Percentiles rank a stretch among this genome's conserved stretches.
Conservation (phyloP, 805 yeast genomes). For the Wickerhamomyces queroliae region DNA sequence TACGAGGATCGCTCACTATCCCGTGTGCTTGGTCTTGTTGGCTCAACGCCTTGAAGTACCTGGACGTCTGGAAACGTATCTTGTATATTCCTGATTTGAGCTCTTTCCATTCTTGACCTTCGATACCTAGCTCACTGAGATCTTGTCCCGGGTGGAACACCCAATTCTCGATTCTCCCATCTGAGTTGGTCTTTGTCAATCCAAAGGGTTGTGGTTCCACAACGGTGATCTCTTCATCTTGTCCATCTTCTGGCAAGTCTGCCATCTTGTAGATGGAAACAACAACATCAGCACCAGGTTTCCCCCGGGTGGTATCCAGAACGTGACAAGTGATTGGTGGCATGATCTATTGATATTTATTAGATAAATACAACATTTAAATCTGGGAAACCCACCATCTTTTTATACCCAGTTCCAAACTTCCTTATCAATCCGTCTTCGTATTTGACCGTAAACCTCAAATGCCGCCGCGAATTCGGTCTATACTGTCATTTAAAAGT, state of each 20-base stretch:
- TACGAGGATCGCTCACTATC: constrained; percentile 28
- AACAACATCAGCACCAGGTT: constrained; percentile 73
- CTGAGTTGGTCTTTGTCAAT: constrained; percentile 62
- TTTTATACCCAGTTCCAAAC: too few relatives aligned
- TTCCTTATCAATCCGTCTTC: not conserved
- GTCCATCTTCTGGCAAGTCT: constrained; percentile 14
- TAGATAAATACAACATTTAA: not conserved
- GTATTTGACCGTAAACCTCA: constrained; percentile 3
- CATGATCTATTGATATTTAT: constrained; percentile 7
- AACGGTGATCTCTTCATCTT: constrained; percentile 21
- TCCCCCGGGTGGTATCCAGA: constrained; percentile 77
- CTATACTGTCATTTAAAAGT: too few relatives aligned
- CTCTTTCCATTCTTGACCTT: constrained; percentile 33
- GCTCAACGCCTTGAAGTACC: constrained; percentile 42
- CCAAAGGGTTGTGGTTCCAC: constrained; percentile 49
- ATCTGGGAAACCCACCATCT: too few relatives aligned
- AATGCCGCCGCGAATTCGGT: too few relatives aligned
- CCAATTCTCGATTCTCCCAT: constrained; percentile 81
- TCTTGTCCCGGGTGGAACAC: constrained; percentile 32
- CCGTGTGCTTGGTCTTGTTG: constrained; percentile 17
- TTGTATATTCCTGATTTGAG: constrained; percentile 63
- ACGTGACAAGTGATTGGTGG: constrained; percentile 87
- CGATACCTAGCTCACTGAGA: constrained; percentile 27
- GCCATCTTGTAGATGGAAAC: constrained; percentile 47
- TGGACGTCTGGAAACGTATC: constrained; percentile 71